Evolutionary conservation across 306 rosid species (phyloP).

Genomic region (Begonia fuchsioides): DNA sequence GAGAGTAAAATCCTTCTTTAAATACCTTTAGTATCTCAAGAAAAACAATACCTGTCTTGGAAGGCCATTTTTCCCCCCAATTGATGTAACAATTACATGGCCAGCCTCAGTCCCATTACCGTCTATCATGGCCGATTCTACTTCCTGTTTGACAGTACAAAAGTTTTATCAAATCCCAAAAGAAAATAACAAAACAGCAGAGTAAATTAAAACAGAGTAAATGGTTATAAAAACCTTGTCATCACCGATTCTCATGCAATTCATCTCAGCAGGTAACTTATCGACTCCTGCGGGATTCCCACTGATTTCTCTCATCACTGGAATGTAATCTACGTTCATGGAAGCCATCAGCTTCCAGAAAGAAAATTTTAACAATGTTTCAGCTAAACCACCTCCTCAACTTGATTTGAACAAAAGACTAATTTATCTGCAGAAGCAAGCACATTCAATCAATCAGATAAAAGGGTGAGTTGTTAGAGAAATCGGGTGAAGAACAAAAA

Average conservation of each 20-base stretch:
- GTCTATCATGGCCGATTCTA: conserved; percentile 63
- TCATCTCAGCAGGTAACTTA: conserved; percentile 91
- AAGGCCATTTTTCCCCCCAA: conserved; percentile 77
- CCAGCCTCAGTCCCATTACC: conserved; percentile 86
- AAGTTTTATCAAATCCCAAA: conserved; percentile 7
- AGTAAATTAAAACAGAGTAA: background rate
- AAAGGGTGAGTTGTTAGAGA: background rate
- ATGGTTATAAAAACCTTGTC: conserved; percentile 40
- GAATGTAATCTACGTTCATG: conserved; percentile 65
- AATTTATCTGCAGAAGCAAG: conserved; percentile 39
- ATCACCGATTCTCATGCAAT: conserved; percentile 86
- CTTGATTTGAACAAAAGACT: conserved; percentile 19
- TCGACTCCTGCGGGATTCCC: conserved; percentile 65
- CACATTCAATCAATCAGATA: background rate
- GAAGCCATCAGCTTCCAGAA: conserved; percentile 37
- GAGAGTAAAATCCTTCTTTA: too few species aligned
- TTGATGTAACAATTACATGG: conserved; percentile 80
- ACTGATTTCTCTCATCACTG: conserved; percentile 51
- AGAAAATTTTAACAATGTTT: conserved; percentile 3
- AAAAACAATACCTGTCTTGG: conserved; percentile 54
- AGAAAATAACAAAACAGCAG: background rate
- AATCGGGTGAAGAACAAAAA: too few species aligned
- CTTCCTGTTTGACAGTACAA: conserved; percentile 33
- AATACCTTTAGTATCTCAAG: background rate
- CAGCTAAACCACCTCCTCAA: conserved; percentile 12